Percentiles rank a stretch among this genome's conserved stretches.
These are phyloP conservation scores for Cercospora sp. DNA, from an alignment of 2,329 filamentous ascomycete species.

Conservation along the genomic window DNA sequence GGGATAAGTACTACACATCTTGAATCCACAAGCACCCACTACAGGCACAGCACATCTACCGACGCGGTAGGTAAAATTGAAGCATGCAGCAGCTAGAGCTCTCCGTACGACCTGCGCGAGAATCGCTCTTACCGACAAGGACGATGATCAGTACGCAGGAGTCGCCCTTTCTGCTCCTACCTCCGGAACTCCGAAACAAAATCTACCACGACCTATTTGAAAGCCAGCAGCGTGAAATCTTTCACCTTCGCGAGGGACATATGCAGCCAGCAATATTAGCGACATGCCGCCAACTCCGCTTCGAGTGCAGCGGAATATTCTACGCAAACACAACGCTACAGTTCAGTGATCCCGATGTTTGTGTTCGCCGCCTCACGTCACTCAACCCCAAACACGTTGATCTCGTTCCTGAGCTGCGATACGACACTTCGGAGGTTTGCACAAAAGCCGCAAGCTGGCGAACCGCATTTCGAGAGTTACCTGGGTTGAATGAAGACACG, in stretches of 20 bases:
- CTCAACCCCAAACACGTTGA: slow-evolving; percentile 16
- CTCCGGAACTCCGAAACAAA: slow-evolving; percentile 22
- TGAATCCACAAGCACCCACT: background rate
- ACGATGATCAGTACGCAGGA: background rate
- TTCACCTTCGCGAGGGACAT: slow-evolving; percentile 13
- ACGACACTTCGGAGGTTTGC: slow-evolving; percentile 24
- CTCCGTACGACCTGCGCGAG: background rate
- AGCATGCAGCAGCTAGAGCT: slow-evolving; percentile 6
- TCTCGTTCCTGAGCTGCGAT: slow-evolving; percentile 22
- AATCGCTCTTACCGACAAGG: background rate
- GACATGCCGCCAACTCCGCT: slow-evolving; percentile 17
- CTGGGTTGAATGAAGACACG: slow-evolving; percentile 25
- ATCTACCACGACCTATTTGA: slow-evolving; percentile 19
- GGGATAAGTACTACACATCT: background rate
- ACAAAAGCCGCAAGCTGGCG: slow-evolving; percentile 20
- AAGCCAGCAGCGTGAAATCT: background rate
- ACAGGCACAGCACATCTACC: background rate
- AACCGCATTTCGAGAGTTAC: slow-evolving; percentile 22
- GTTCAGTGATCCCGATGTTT: slow-evolving; percentile 16
- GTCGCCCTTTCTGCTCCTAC: slow-evolving; percentile 17
- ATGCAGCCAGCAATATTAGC: slow-evolving; percentile 19
- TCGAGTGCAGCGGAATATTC: slow-evolving; percentile 15
- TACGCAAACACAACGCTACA: slow-evolving; percentile 24
- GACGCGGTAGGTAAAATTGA: background rate
- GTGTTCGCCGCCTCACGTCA: slow-evolving; percentile 15